Evolutionary conservation across 2,329 filamentous ascomycete genomes (phyloP), one percentile per base, ranked within the genome.

Genomic region (Dactylellina leptospora): DNA sequence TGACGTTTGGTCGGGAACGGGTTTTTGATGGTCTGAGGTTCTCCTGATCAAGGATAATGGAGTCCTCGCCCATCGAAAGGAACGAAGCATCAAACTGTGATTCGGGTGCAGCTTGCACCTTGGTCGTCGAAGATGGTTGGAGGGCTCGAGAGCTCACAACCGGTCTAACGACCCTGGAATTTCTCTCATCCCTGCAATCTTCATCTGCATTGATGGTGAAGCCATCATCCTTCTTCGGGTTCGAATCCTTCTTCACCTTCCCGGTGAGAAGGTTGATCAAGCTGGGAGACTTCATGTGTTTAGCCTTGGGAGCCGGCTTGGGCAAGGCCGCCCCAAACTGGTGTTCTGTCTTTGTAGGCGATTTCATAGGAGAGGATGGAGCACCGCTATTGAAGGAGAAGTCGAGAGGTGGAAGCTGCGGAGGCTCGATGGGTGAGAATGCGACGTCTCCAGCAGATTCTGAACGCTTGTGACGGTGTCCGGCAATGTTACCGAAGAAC

Each of bases 171-270:
- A 20, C 30, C 11, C 42, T 10, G 22, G 22, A 9, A 28, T 48
- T 38, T 11, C 38, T 40, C 1, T 66, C 51, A 23, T 63, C 58
- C 16, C 20, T 25, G 44, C 44, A 71, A 25, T 62, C 56, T 9
- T 56, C 56, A 40, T 71, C 64, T n/a, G 64, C 47, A 22, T 47
- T 71, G 27, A 71, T 71, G 10, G 58, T 71, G 66, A 71, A 71
- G 6, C 44, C 56, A 22, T 55, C 3, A 23, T 71, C 58, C 25
- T 51, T 62, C 64, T 63, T 71, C 11, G 13, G 5, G n/a, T n/a
- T n/a, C n/a, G n/a, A n/a, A 6, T 60, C 62, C n/a, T 59, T 60
- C 47, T 68, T 68, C 2, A 44, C 38, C 45, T 71, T 71, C 5
- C 58, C 58, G 16, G 40, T 51, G 13, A 71, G 45, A n/a, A 71